Base-by-base conservation (phyloP, 164 flowering plant genomes). In the Nymphaea colorata region DNA sequence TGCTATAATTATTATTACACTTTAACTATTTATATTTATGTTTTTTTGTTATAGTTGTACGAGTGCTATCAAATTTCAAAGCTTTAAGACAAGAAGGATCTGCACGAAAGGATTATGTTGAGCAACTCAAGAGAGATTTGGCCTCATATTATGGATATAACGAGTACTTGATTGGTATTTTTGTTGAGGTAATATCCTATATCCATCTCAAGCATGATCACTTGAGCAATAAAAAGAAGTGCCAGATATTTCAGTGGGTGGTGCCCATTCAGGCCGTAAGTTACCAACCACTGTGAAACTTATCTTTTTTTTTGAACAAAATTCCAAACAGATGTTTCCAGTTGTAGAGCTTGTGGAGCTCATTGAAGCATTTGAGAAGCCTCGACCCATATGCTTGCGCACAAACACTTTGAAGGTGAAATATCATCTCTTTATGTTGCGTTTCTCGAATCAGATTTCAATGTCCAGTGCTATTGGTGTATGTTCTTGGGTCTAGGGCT, bases 81-180 rank as follows among this genome's bases (percentile, higher is more conserved):
- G 57, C 80, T 44, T 75, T 95, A 86, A 87, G 84, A 82, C 85
- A 84, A 76, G 85, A 88, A 53, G 97, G 85, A 16, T 71, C 76
- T 11, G 44, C 86, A 55, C 72, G 97, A 67, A 90, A 88, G 78
- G 90, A 95, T 66, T 92, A 95, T 57, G 68, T 85, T 66, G 85
- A 84, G 66, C 98, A 88, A 74, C 94, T 95, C 66, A 85, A 83
- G 71, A 71, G 66, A 66, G 98, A 95, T 69, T 78, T 95, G 70
- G 68, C 83, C 70, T 86, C 96, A 67, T 95, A 88, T 74, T 92
- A 90, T 79, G 99, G 98, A 61, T 95, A 95, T 84, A 95, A 95
- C 81, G 94, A 95, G 3, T 95, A 88, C 72, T 79, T 95, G 17
- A 92, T 92, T 79, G 94, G 81, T 43, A 75, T 74, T 74, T 68